Evolutionary conservation across 2,329 filamentous ascomycete species (phyloP).

Genomic region (Colletotrichum tamarilloi): DNA sequence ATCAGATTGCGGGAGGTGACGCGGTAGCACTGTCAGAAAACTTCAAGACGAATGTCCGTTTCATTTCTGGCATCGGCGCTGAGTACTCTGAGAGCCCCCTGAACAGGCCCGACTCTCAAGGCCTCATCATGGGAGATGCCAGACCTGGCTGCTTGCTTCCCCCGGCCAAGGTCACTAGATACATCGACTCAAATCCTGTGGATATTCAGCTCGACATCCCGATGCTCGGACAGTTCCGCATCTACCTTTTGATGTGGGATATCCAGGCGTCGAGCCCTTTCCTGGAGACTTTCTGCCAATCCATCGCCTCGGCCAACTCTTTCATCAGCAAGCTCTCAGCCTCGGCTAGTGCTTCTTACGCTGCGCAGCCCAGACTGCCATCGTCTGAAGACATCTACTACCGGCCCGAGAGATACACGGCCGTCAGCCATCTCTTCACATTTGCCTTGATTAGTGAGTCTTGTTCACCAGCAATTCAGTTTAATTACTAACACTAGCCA

Average conservation of each 20-base stretch:
- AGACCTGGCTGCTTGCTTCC: slow-evolving; percentile 68
- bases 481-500: slow-evolving; percentile 4
- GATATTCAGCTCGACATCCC: slow-evolving; percentile 83
- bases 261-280: slow-evolving; percentile 67
- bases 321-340: slow-evolving; percentile 70
- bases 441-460: slow-evolving; percentile 74
- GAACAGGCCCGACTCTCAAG: slow-evolving; percentile 56
- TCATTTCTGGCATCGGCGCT: slow-evolving; percentile 79
- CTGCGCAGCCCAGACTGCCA: slow-evolving; percentile 64
- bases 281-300: slow-evolving; percentile 67
- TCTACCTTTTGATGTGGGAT: slow-evolving; percentile 77
- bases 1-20: slow-evolving; percentile 71
- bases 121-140: slow-evolving; percentile 58
- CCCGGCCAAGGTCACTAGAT: slow-evolving; percentile 78
- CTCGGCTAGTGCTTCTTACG: slow-evolving; percentile 71
- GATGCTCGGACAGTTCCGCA: slow-evolving; percentile 79
- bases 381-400: slow-evolving; percentile 74
- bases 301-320: slow-evolving; percentile 61
- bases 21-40: slow-evolving; percentile 73
- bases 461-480: background rate
- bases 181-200: slow-evolving; percentile 82
- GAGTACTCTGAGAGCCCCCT: slow-evolving; percentile 65
- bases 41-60: slow-evolving; percentile 76
- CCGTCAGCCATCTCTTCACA: slow-evolving; percentile 76
- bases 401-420: slow-evolving; percentile 75